These are phyloP conservation scores for Tetracentron sinense DNA, from an alignment of 164 flowering plant genomes.

Conservation along the genomic window DNA sequence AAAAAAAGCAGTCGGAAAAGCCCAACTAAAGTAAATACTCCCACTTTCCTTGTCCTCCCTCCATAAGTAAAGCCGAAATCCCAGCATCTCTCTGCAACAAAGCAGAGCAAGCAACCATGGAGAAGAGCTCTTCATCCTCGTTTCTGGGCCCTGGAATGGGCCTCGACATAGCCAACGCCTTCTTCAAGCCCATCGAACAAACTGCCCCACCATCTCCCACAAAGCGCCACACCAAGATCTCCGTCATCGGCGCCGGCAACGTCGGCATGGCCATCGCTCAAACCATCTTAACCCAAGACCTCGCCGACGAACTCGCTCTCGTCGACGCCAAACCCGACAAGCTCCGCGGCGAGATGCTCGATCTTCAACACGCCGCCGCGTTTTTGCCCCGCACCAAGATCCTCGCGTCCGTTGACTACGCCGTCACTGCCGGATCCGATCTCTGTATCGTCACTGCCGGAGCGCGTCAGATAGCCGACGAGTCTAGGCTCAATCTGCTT, in stretches of 20 bases:
- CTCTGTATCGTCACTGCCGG: constrained; percentile 85
- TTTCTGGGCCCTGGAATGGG: constrained; percentile 52
- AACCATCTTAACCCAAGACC: constrained; percentile 76
- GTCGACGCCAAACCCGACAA: constrained; percentile 72
- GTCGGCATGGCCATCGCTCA: constrained; percentile 93
- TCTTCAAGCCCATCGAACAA: constrained; percentile 52
- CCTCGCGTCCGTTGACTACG: constrained; percentile 52
- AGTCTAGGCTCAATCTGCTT: constrained; percentile 62
- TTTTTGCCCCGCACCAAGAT: constrained; percentile 81
- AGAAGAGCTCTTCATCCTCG: constrained; percentile 30
- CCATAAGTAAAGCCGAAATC: too few relatives aligned
- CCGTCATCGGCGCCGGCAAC: constrained; percentile 76
- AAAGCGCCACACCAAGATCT: constrained; percentile 64
- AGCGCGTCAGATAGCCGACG: constrained; percentile 63
- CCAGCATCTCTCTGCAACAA: too few relatives aligned
- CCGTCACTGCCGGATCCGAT: constrained; percentile 60
- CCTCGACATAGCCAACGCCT: constrained; percentile 48
- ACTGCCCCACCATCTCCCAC: constrained; percentile 49
- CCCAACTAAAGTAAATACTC: too few relatives aligned
- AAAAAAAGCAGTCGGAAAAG: too few relatives aligned
- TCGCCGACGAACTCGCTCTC: constrained; percentile 72
- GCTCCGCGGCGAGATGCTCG: constrained; percentile 86
- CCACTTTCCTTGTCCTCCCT: too few relatives aligned
- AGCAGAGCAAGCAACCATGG: too few relatives aligned
- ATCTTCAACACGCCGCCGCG: constrained; percentile 87